Conservation (phyloP, 345 rosid species). For the Stellera chamaejasme region DNA sequence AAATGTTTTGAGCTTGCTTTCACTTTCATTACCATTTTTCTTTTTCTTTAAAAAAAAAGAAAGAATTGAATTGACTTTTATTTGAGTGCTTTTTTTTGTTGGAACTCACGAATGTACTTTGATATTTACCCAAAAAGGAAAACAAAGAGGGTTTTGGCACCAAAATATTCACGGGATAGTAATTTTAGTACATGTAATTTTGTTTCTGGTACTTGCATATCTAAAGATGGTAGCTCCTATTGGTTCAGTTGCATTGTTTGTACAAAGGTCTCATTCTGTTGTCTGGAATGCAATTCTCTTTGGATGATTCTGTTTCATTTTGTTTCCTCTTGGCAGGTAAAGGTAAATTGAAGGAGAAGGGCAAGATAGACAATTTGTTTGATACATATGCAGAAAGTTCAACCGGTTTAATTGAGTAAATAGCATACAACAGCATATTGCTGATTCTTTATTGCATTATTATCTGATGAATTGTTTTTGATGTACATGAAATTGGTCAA, state of each 20-base stretch:
- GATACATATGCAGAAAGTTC: conserved; percentile 29
- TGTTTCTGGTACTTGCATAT: too few species aligned
- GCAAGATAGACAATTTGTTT: conserved; percentile 24
- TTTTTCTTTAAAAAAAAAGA: neutral
- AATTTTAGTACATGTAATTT: neutral
- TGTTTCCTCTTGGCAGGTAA: conserved; percentile 19
- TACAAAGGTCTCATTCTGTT: neutral
- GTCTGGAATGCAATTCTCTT: neutral
- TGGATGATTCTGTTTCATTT: neutral
- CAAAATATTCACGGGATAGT: neutral
- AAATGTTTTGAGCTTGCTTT: too few species aligned
- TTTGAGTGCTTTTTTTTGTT: too few species aligned
- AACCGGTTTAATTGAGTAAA: conserved; percentile 41
- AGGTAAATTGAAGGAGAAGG: conserved; percentile 19
- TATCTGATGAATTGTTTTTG: neutral
- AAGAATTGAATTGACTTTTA: too few species aligned
- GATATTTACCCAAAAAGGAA: too few species aligned
- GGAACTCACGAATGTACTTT: too few species aligned
- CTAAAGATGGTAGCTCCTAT: neutral
- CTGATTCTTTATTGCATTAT: neutral
- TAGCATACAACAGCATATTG: neutral
- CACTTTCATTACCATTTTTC: neutral
- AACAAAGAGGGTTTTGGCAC: neutral
- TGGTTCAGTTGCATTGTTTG: neutral
- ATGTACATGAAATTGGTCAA: neutral